phyloP scores from a whole-genome alignment of 768 basidiomycete genomes.

The Amanita phalloides region DNA sequence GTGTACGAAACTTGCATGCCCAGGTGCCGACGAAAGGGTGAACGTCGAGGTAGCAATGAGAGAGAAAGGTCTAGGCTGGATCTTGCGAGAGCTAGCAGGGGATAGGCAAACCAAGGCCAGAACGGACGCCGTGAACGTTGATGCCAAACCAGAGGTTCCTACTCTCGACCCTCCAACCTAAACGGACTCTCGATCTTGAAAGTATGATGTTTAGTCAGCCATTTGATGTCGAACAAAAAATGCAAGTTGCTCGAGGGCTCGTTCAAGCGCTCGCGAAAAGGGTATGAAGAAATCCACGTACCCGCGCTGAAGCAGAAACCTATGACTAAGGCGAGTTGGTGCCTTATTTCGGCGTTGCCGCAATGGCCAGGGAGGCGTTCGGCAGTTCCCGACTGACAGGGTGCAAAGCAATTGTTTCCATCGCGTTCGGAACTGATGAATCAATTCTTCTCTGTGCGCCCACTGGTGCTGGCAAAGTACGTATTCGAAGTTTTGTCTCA shows the following conservation, averaged over 20 bases:
- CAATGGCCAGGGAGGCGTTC: constrained; percentile 82
- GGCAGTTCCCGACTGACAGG: constrained; percentile 67
- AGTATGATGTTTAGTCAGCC: constrained; percentile 92
- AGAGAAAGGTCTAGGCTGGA: constrained; percentile 95
- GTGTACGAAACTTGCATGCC: constrained; percentile 93
- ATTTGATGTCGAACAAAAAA: no score
- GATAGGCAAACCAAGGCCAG: constrained; percentile 55
- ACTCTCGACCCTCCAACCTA: constrained; percentile 82
- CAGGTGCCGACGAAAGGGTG: constrained; percentile 78
- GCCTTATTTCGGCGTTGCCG: constrained; percentile 61
- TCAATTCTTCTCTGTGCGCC: constrained; percentile 94
- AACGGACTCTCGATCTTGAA: constrained; percentile 79
- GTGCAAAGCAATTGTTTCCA: constrained; percentile 85
- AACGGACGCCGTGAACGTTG: constrained; percentile 71
- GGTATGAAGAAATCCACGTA: constrained; percentile 96
- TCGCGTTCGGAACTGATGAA: constrained; percentile 92
- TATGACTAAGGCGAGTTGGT: constrained; percentile 55
- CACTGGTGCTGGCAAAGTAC: constrained; percentile 95
- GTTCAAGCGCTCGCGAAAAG: constrained; percentile 93
- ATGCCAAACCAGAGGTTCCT: constrained; percentile 49
- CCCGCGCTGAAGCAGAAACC: constrained; percentile 81
- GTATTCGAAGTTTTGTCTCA: constrained; percentile 11
- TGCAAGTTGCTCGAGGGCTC: constrained; percentile 96
- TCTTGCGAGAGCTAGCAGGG: constrained; percentile 78
- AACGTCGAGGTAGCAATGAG: constrained; percentile 98